Conservation (phyloP, 257 asterid species). For the Solanum commersonii region DNA sequence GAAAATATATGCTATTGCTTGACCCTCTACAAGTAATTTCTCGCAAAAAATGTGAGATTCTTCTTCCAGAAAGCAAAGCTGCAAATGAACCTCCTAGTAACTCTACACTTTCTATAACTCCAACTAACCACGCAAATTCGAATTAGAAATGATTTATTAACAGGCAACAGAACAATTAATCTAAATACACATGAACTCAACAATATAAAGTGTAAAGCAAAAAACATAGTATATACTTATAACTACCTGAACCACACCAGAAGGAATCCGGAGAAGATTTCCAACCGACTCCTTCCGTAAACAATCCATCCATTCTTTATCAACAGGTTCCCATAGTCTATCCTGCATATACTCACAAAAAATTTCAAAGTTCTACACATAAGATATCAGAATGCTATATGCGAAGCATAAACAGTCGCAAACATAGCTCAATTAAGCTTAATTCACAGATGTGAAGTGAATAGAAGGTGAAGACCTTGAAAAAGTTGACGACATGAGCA, state of each 20-base stretch:
- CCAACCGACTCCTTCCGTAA: conserved; percentile 49
- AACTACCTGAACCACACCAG: conserved; percentile 35
- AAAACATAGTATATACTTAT: neutral
- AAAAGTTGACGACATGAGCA: conserved; percentile 76
- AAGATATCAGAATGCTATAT: neutral
- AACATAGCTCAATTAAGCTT: neutral
- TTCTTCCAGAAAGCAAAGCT: neutral
- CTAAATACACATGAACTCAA: neutral
- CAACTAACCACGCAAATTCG: neutral
- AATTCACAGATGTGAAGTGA: neutral
- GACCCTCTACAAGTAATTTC: neutral
- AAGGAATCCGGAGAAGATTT: conserved; percentile 54
- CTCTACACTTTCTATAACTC: neutral
- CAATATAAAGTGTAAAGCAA: neutral
- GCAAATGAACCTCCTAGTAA: neutral
- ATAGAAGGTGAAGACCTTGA: conserved; percentile 24
- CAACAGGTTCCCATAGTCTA: conserved; percentile 75
- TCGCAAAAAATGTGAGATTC: neutral
- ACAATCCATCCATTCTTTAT: conserved; percentile 79
- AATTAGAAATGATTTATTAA: neutral
- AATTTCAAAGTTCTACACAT: neutral
- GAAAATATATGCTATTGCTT: neutral
- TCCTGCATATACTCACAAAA: conserved; percentile 32
- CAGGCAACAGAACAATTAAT: neutral
- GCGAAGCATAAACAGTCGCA: neutral